Base-by-base conservation (phyloP, 805 yeast species). In the Wickerhamiella australiensis region DNA sequence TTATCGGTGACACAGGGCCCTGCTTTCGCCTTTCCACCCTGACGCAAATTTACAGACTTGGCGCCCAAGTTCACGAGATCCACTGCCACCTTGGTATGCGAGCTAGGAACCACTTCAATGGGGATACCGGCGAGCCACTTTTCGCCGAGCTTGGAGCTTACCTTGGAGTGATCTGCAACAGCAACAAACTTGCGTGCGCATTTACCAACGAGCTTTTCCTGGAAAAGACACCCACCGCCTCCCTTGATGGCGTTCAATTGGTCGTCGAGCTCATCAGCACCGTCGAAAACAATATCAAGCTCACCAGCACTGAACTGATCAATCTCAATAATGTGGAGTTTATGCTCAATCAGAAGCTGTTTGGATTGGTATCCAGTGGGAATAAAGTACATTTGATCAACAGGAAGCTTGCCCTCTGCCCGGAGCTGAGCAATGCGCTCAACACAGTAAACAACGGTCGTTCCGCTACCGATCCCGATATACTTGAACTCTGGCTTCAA, bases 301-400 rank as follows among this genome's bases (percentile, higher is more conserved):
- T 74, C 73, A 2, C 94, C 85, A 45, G 62, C 60, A 6, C 57
- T 47, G 54, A 69, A 80, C 69, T 86, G 88, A 60, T 90, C 96
- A 53, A 90, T 77, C 8, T 83, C 72, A 1, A 94, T 95, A 55
- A 88, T 71, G 37, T 66, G 73, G 54, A 92, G 72, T 0, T 92
- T 92, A 59, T 87, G 87, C 51, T 77, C 82, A 52, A 85, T 69
- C 58, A 92, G 88, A 57, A 92, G 74, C 59, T 81, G 85, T 60
- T 83, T 83, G 42, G 94, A 82, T 68, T 92, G 99, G 73, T 88
- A 92, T 1, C 98, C 98, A 1, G 99, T 92, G 46, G 99, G 95
- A 42, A 92, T 79, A 67, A 95, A 92, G 27, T 79, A 75, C 56
- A 85, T 79, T 40, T 74, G 63, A 22, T 62, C 58, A 60, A 81